Evolutionary conservation across 2,329 filamentous ascomycete species (phyloP), one percentile per base, ranked within the genome.

Genomic region (Aspergillus amoenus): DNA sequence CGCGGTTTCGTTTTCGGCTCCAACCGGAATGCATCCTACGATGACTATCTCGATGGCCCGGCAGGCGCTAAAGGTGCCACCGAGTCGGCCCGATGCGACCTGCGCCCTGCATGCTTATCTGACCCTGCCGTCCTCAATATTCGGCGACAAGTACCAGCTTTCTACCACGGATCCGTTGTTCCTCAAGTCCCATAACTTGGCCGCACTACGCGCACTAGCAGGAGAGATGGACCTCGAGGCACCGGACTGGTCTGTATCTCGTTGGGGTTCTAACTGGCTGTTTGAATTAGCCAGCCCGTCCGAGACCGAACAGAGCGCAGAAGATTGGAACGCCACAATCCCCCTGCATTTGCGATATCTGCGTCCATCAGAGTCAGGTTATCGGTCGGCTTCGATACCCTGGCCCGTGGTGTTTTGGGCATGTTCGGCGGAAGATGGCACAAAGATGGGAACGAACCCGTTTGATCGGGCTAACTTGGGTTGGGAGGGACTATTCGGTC

Each of bases 401-500:
- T 93, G 89, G 78, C 93, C 93, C 0, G 83, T 85, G 0, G 83
- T 97, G 0, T 97, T 97, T 78, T 97, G 93, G 93, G 91, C 92
- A 0, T 97, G 93, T 69, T 80, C 83, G 7, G 84, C 87, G 0
- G 73, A 78, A 39, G 74, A 76, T 34, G 72, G 83, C 1, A 81
- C 81, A 1, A 88, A 90, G 66, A 90, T 93, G 74, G 74, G 83
- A 0, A 83, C 81, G 5, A 96, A 89, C 67, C 93, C 93, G 0
- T 97, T 97, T 73, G 93, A 97, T 71, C 81, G 90, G 5, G 78
- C 82, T n/a, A 85, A 91, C 68, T 67, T 97, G n/a, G 93, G 92
- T 1, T 97, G 93, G 71, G 93, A 97, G 63, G 84, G 82, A 0
- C 74, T 95, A 8, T 97, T 97, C 71, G 85, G 84, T 2, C 82